These are phyloP conservation scores for Aspergillus sp. DNA, from an alignment of 2,329 filamentous ascomycete genomes.

Conservation along the genomic window DNA sequence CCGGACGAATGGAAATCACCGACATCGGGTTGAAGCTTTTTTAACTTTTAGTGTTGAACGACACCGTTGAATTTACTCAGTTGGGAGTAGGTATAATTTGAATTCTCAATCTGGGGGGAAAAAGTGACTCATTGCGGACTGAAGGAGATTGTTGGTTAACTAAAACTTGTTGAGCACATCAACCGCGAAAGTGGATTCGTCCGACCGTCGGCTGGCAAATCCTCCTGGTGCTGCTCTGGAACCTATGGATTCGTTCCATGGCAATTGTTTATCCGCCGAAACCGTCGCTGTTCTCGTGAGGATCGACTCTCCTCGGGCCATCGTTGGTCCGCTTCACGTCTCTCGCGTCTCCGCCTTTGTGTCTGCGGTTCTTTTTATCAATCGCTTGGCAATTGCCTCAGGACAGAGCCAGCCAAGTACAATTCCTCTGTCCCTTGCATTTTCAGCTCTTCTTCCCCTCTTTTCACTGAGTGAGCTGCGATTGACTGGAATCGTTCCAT, in stretches of 20 bases:
- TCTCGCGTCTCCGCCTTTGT: background rate
- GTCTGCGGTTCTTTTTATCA: background rate
- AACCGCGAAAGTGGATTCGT: background rate
- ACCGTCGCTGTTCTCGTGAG: background rate
- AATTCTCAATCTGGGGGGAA: background rate
- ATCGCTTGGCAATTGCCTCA: background rate
- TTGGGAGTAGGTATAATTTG: background rate
- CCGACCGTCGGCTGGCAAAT: background rate
- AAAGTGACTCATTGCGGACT: background rate
- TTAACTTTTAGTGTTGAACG: background rate
- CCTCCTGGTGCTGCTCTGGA: background rate
- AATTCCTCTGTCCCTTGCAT: background rate
- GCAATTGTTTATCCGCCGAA: background rate
- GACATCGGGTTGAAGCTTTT: slow-evolving; percentile 1
- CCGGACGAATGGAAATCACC: background rate
- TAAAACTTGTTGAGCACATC: background rate
- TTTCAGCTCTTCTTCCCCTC: background rate
- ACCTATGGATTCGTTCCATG: background rate
- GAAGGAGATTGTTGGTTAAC: background rate
- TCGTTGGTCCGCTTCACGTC: background rate
- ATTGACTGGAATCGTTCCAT: background rate
- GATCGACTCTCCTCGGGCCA: background rate
- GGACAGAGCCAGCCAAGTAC: background rate
- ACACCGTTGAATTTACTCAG: background rate
- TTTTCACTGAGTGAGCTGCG: background rate